Conservation (phyloP, 1,284 basidiomycete genomes). For the Inonotus hispidus region DNA sequence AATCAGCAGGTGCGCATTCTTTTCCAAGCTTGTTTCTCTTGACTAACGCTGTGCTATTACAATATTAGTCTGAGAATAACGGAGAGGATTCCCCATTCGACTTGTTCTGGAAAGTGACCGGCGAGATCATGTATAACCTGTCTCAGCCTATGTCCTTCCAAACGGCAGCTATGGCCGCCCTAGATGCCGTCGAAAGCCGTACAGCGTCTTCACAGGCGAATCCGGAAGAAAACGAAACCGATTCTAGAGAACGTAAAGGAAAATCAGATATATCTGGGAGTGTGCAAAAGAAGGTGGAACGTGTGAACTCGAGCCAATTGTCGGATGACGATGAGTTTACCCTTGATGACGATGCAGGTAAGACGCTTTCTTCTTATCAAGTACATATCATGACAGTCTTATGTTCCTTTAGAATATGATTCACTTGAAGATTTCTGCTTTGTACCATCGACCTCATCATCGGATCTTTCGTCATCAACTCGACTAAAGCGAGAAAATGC, state of each 20-base stretch:
- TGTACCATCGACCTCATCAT: slow-evolving; percentile 56
- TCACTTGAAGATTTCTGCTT: slow-evolving; percentile 74
- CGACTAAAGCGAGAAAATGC: slow-evolving; percentile 61
- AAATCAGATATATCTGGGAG: slow-evolving; percentile 27
- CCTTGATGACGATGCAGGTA: slow-evolving; percentile 14
- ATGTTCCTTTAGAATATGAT: slow-evolving; percentile 43
- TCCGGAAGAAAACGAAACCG: background rate
- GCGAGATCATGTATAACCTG: slow-evolving; percentile 75
- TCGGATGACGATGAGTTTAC: slow-evolving; percentile 5
- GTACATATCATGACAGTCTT: background rate
- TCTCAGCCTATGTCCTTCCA: slow-evolving; percentile 83
- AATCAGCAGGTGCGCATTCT: slow-evolving; percentile 50
- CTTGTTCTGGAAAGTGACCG: slow-evolving; percentile 79
- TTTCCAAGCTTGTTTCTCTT: slow-evolving; percentile 6
- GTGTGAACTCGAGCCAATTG: background rate
- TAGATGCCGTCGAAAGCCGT: slow-evolving; percentile 27
- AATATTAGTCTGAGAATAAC: slow-evolving; percentile 58
- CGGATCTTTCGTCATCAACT: slow-evolving; percentile 35
- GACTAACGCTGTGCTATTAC: slow-evolving; percentile 6
- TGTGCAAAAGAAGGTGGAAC: slow-evolving; percentile 29
- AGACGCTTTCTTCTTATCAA: background rate
- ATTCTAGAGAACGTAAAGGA: slow-evolving; percentile 26
- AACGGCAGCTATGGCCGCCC: slow-evolving; percentile 59
- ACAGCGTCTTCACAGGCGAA: slow-evolving; percentile 26
- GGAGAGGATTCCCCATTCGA: slow-evolving; percentile 61